Evolutionary conservation across 1,284 basidiomycete species (phyloP), one percentile per base, ranked within the genome.

Genomic region (Ganoderma leucocontextum): DNA sequence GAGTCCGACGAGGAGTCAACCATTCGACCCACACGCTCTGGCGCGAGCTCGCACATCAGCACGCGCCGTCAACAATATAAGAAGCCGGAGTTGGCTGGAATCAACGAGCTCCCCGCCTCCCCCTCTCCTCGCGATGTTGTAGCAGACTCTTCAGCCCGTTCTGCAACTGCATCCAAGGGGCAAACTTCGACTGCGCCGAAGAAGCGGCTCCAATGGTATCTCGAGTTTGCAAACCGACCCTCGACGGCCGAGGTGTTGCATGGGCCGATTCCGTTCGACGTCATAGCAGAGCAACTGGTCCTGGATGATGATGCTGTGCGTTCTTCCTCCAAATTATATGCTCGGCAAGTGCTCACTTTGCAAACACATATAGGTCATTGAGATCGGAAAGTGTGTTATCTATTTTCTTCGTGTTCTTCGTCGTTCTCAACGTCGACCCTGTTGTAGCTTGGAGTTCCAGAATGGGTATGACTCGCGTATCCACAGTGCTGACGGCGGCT

Each of bases 381-480:
- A 61, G 15, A 49, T 72, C n/a, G 42, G 17, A 5, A 57, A 39
- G 71, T 72, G 44, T 6, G 71, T 60, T 29, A 25, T 7, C 17
- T 42, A 9, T 38, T 25, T n/a, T 19, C 6, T 12, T 38, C 29
- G 36, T 13, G 9, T 5, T 19, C 0, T 13, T 6, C 1, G 9
- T 29, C 17, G 13, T 22, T 25, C 25, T 5, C n/a, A 19, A 13
- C 25, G 22, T 64, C 38, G 60, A 15, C 19, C 10, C 49, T 9
- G 8, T 36, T 2, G 9, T 64, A 86, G 84, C 55, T 76, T 84
- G 52, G 70, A 77, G 53, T 72, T 71, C 8, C 74, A 73, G 59
- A 65, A 74, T 12, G 79, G 81, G 5, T 75, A 81, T n/a, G 78
- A 81, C 60, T 75, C 83, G 41, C 81, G 82, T 12, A 61, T 87